Base-by-base conservation (phyloP, 441 rosid genomes). In the Kokia cookei region DNA sequence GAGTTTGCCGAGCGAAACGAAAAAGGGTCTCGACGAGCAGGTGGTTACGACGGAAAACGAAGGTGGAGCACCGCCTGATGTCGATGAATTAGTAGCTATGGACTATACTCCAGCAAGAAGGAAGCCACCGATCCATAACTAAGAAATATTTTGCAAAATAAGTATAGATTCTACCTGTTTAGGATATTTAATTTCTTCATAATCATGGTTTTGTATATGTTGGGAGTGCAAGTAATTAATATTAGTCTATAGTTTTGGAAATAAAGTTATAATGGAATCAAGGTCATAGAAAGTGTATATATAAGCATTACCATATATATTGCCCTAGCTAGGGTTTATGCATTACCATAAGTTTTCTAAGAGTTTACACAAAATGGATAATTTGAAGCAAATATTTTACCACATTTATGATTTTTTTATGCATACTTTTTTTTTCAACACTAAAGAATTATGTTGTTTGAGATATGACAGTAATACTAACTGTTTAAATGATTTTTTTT, bases 71-170 rank as follows among this genome's bases (percentile, higher is more conserved):
- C 14, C n/a, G 4, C 14, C 69, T 6, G 32, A 47, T n/a, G 78
- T 43, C 2, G 87, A 85, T 45, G 91, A 85, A 2, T 61, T 88
- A 64, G 61, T 59, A 0, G 78, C 83, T 29, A 70, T 81, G 82
- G 94, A 90, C 71, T 90, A 90, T 79, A 77, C 85, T 32, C 90
- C 89, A 2, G 88, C 89, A 5, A 84, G 79, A 72, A 85, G 77
- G 75, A 90, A 86, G 80, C 89, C 92, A 73, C 94, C 94, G 7
- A 90, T 86, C 79, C 94, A 90, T 58, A 90, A 90, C 75, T 86
- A 77, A 50, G 73, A 8, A 17, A 7, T 54, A 15, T 27, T 27
- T 10, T 26, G 40, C 1, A 26, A 27, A 14, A 48, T 35, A 66
- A 66, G 42, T 26, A 66, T 43, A 19, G 4, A 11, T 22, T 10